Evolutionary conservation across 1,284 basidiomycete genomes (phyloP).

Genomic region (Ustilago loliicola): DNA sequence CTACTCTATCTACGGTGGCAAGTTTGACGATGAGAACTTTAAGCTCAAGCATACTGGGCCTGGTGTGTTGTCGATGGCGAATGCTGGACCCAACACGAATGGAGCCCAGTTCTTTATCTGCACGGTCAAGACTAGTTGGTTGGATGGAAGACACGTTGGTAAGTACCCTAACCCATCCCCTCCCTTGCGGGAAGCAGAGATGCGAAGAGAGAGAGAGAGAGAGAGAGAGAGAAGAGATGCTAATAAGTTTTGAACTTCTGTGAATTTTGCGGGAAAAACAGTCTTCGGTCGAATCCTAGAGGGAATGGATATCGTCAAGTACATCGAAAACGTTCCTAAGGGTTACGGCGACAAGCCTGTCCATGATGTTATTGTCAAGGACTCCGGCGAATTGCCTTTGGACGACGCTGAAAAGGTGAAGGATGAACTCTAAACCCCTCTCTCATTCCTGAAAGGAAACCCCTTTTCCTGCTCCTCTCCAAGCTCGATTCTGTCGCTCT

Average conservation of each 20-base stretch:
- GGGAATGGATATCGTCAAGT: constrained; percentile 66
- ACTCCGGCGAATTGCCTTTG: constrained; percentile 58
- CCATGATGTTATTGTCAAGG: constrained; percentile 56
- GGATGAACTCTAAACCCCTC: constrained; percentile 61
- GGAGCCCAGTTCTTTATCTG: constrained; percentile 70
- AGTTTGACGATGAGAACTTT: constrained; percentile 66
- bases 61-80: constrained; percentile 62
- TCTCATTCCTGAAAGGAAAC: background rate
- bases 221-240: too few relatives aligned
- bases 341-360: constrained; percentile 59
- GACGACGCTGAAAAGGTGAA: constrained; percentile 47
- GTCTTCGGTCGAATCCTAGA: constrained; percentile 67
- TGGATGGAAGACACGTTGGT: constrained; percentile 64
- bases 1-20: constrained; percentile 65
- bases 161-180: constrained; percentile 15
- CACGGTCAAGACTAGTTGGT: constrained; percentile 65
- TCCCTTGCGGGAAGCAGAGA: background rate
- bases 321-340: constrained; percentile 64
- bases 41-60: constrained; percentile 63
- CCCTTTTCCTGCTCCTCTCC: background rate
- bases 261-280: constrained; percentile 6
- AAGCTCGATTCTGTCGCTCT: too few relatives aligned
- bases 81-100: constrained; percentile 72
- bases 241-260: constrained; percentile 61
- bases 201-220: too few relatives aligned